A percentile compares a stretch with the other conserved stretches of the same genome.
Conservation (phyloP, 2,329 filamentous ascomycete species). For the Colletotrichum liaoningense region DNA sequence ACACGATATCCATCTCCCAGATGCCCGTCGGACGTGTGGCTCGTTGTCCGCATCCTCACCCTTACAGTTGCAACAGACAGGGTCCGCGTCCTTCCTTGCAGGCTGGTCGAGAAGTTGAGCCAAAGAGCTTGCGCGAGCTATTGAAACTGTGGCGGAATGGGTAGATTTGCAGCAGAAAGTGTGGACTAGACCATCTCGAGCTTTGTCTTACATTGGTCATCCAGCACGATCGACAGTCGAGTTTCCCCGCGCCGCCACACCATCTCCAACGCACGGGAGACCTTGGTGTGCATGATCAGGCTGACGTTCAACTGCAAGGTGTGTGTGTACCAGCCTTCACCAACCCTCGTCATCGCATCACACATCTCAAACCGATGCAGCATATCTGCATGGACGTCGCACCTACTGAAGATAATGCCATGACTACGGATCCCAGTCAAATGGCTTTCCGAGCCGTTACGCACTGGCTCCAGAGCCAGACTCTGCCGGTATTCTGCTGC, state of each 20-base stretch:
- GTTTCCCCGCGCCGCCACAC: slow-evolving; percentile 34
- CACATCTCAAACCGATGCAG: slow-evolving; percentile 27
- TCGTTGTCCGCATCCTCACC: slow-evolving; percentile 19
- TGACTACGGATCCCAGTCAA: slow-evolving; percentile 37
- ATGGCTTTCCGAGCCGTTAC: slow-evolving; percentile 37
- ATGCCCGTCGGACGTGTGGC: slow-evolving; percentile 7
- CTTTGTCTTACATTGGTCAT: slow-evolving; percentile 33
- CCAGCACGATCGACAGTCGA: slow-evolving; percentile 24
- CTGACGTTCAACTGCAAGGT: slow-evolving; percentile 26
- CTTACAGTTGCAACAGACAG: slow-evolving; percentile 23
- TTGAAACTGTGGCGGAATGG: not conserved
- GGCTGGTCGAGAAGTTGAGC: not conserved
- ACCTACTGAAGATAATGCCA: slow-evolving; percentile 35
- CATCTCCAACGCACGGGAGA: slow-evolving; percentile 31
- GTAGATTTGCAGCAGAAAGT: slow-evolving; percentile 9
- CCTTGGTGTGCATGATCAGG: slow-evolving; percentile 25
- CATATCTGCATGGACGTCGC: slow-evolving; percentile 36
- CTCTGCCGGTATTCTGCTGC: slow-evolving; percentile 36
- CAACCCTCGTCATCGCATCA: slow-evolving; percentile 34
- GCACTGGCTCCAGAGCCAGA: slow-evolving; percentile 36
- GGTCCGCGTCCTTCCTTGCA: slow-evolving; percentile 21
- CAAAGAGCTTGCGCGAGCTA: not conserved
- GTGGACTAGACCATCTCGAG: slow-evolving; percentile 15
- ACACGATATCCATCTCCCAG: not conserved
- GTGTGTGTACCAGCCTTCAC: slow-evolving; percentile 17